Percentiles rank a stretch among this genome's conserved stretches.
phyloP scores from a whole-genome alignment of 2,329 filamentous ascomycete species.

The Pseudogymnoascus pannorum region DNA sequence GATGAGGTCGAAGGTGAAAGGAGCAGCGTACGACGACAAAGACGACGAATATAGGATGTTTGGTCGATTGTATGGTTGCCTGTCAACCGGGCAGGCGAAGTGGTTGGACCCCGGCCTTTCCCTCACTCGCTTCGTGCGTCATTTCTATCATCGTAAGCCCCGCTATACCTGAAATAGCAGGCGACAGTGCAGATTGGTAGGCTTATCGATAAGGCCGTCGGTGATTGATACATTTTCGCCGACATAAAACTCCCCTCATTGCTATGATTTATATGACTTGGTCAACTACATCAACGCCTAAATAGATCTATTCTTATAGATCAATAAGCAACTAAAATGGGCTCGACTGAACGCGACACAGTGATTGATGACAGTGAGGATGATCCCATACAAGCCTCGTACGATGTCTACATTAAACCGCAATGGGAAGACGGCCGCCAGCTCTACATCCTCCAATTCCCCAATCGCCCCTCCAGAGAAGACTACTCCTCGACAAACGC shows the following conservation, averaged over 20 bases:
- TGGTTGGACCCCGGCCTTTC: not conserved
- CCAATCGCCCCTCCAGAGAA: slow-evolving; percentile 58
- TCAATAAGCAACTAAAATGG: slow-evolving; percentile 4
- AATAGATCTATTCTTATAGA: not conserved
- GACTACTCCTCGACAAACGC: slow-evolving; percentile 50
- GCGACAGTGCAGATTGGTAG: not conserved
- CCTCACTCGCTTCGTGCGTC: slow-evolving; percentile 2
- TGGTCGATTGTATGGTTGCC: slow-evolving; percentile 2
- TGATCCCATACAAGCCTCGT: slow-evolving; percentile 66
- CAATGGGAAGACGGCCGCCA: slow-evolving; percentile 53
- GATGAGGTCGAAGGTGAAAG: not conserved
- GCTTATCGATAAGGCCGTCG: slow-evolving; percentile 8
- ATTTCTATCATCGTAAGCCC: slow-evolving; percentile 8
- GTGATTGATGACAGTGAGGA: slow-evolving; percentile 28
- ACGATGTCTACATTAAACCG: slow-evolving; percentile 82
- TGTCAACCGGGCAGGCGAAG: not conserved
- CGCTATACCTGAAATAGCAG: not conserved
- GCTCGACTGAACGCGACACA: slow-evolving; percentile 2
- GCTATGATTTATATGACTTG: not conserved
- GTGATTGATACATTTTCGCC: slow-evolving; percentile 7
- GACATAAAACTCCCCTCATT: slow-evolving; percentile 7
- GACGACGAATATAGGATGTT: not conserved
- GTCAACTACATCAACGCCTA: not conserved
- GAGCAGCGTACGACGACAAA: not conserved
- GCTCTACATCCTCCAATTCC: slow-evolving; percentile 82